phyloP scores from a whole-genome alignment of 139 green algal genomes.

The Closterium sp. region DNA sequence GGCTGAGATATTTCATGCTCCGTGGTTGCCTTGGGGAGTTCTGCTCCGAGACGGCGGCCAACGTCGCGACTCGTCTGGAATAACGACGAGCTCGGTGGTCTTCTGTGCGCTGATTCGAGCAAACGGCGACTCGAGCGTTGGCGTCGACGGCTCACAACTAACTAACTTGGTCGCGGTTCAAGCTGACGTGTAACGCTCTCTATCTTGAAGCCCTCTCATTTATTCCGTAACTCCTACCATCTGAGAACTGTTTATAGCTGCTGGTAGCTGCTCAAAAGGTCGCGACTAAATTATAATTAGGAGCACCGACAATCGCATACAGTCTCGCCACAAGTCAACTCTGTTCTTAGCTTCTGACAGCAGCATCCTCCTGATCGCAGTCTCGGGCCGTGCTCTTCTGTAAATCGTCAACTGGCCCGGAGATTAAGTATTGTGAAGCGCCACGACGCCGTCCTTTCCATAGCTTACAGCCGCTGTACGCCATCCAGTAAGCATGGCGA shows the following conservation, averaged over 20 bases:
- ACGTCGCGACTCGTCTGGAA: not conserved
- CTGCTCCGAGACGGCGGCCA: not conserved
- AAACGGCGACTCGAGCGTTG: not conserved
- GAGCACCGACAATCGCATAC: not conserved
- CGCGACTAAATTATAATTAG: not conserved
- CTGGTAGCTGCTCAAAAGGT: not conserved
- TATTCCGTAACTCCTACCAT: not conserved
- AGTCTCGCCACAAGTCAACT: not conserved
- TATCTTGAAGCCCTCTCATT: not conserved
- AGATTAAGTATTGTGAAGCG: too few species aligned
- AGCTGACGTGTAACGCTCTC: not conserved
- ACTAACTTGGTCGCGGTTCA: not conserved
- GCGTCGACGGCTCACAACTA: not conserved
- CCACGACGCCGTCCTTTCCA: too few species aligned
- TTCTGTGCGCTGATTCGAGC: not conserved
- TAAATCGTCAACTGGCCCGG: not conserved
- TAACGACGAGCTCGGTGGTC: not conserved
- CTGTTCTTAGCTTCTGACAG: not conserved
- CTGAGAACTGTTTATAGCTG: not conserved
- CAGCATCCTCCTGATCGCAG: not conserved
- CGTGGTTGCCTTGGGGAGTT: not conserved
- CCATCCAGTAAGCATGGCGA: too few species aligned
- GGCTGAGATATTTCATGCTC: not conserved
- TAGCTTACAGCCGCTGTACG: too few species aligned
- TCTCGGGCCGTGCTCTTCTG: not conserved